phyloP scores from a whole-genome alignment of 2,329 filamentous ascomycete species.

The Arthrobotrys sinensis region DNA sequence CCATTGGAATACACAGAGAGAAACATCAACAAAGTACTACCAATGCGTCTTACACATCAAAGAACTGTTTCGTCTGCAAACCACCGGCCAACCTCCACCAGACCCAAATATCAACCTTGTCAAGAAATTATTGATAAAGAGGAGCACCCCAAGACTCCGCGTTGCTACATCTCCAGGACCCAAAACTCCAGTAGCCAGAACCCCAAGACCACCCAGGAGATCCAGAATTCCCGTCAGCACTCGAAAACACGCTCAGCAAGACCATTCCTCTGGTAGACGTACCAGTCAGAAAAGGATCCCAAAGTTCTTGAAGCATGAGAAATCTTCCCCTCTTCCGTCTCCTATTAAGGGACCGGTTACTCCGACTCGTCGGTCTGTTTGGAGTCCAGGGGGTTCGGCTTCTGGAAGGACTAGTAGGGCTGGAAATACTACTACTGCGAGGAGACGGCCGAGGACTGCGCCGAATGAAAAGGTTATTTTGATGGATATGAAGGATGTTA shows the following conservation, averaged over 20 bases:
- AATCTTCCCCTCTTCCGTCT: not conserved
- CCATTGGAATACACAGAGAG: not conserved
- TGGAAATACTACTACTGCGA: not conserved
- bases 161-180: not conserved
- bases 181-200: not conserved
- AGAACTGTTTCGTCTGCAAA: not conserved
- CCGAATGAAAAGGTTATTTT: constrained; percentile 11
- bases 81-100: not conserved
- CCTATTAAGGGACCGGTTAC: not conserved
- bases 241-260: not conserved
- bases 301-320: constrained; percentile 23
- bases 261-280: not conserved
- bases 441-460: constrained; percentile 8
- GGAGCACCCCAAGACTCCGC: not conserved
- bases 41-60: constrained; percentile 21
- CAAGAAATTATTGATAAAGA: not conserved
- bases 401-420: not conserved
- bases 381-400: not conserved
- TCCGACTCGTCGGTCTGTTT: not conserved
- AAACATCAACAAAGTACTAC: constrained; percentile 1
- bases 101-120: not conserved
- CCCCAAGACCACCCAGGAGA: not conserved
- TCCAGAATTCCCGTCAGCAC: constrained; percentile 6
- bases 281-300: constrained; percentile 7
- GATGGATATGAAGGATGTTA: constrained; percentile 12